A percentile compares a stretch with the other conserved stretches of the same genome.
These are phyloP conservation scores for Suillus placidus DNA, from an alignment of 768 basidiomycete species.

Conservation along the genomic window DNA sequence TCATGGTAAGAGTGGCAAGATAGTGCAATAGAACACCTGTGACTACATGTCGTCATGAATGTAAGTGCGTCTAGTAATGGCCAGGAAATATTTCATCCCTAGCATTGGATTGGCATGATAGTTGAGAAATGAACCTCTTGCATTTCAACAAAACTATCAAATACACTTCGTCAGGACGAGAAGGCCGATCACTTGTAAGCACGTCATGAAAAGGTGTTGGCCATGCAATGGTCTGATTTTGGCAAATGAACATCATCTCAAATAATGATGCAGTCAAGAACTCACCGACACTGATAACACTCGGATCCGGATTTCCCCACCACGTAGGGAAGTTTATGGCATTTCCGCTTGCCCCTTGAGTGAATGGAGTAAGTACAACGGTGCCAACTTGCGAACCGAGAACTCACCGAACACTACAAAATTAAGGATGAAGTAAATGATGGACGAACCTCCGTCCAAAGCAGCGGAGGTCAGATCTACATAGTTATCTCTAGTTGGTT, in stretches of 20 bases:
- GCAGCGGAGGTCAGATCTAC: slow-evolving; percentile 48
- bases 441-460: slow-evolving; percentile 51
- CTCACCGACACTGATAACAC: slow-evolving; percentile 18
- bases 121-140: background rate
- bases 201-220: background rate
- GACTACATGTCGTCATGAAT: background rate
- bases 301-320: slow-evolving; percentile 39
- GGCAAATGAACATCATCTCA: background rate
- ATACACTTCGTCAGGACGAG: background rate
- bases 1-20: background rate
- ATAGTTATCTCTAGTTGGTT: background rate
- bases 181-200: background rate
- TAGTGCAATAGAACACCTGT: background rate
- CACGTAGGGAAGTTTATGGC: slow-evolving; percentile 48
- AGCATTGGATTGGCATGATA: background rate
- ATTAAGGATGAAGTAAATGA: slow-evolving; percentile 52
- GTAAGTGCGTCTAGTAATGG: background rate
- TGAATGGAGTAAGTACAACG: slow-evolving; percentile 35
- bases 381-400: slow-evolving; percentile 12
- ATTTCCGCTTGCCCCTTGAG: slow-evolving; percentile 42
- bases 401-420: slow-evolving; percentile 34
- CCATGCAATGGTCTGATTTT: slow-evolving; percentile 6
- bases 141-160: background rate
- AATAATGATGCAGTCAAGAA: background rate
- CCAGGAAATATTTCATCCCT: background rate